A percentile compares a stretch with the other conserved stretches of the same genome.
These are phyloP conservation scores for Hanseniaspora jakobsenii DNA, from an alignment of 805 yeast species.

Conservation along the genomic window DNA sequence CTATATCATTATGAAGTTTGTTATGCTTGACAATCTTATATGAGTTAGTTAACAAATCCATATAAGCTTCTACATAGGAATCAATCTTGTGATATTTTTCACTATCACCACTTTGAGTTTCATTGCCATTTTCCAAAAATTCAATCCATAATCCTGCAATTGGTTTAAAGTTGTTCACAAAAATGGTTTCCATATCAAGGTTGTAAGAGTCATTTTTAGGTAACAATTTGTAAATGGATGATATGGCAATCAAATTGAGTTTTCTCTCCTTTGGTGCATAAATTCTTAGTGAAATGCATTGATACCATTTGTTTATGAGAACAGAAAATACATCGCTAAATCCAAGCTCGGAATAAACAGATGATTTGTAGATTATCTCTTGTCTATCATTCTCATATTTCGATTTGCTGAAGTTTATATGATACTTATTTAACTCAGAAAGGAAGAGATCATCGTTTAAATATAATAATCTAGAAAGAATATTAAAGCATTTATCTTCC, in stretches of 20 bases:
- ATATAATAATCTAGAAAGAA: slow-evolving; percentile 30
- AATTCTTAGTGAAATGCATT: slow-evolving; percentile 39
- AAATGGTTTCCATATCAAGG: slow-evolving; percentile 1
- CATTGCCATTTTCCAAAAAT: slow-evolving; percentile 66
- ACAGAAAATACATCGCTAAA: slow-evolving; percentile 23
- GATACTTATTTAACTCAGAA: slow-evolving; percentile 6
- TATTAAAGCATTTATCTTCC: slow-evolving; percentile 28
- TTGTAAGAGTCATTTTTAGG: slow-evolving; percentile 17
- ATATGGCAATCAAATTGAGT: slow-evolving; percentile 49
- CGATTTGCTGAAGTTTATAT: not conserved
- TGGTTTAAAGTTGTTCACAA: slow-evolving; percentile 22
- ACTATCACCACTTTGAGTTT: slow-evolving; percentile 45
- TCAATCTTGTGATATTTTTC: slow-evolving; percentile 39
- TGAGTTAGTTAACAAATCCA: slow-evolving; percentile 21
- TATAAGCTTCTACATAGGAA: slow-evolving; percentile 27
- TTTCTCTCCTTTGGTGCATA: slow-evolving; percentile 70
- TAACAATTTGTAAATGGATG: slow-evolving; percentile 34
- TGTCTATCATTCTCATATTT: slow-evolving; percentile 13
- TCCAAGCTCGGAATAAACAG: slow-evolving; percentile 22
- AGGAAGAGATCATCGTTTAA: slow-evolving; percentile 25
- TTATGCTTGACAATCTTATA: slow-evolving; percentile 6
- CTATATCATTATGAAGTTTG: slow-evolving; percentile 37
- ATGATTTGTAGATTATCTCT: slow-evolving; percentile 21
- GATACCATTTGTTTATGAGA: slow-evolving; percentile 31
- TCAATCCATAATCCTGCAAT: slow-evolving; percentile 36